Base-by-base conservation (phyloP, 768 basidiomycete genomes). In the Baorangia bicolor region DNA sequence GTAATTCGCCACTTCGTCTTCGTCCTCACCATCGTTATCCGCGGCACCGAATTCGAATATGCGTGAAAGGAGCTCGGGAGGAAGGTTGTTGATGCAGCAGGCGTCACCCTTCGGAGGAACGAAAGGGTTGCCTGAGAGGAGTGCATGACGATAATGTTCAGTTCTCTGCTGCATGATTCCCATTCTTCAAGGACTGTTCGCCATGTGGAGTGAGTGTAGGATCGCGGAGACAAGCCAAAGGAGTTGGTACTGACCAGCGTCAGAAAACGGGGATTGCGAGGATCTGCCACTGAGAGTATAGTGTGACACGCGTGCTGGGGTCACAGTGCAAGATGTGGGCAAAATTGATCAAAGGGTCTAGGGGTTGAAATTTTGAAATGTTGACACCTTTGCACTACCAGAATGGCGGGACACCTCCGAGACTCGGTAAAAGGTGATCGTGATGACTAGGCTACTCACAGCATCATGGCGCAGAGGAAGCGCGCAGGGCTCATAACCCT, bases 41-140 rank as follows among this genome's bases (percentile, higher is more conserved):
- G 73, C 65, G 47, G 75, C 73, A 5, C 84, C 84, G 11, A 78
- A 58, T 12, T 75, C 67, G 60, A 85, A 86, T 53, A 86, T 80
- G 56, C 79, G 75, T 1, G 77, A 80, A 7, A 86, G 75, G 25
- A 86, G 71, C 61, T 86, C 84, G 18, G 77, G 77, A 2, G 84
- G 83, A 16, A 85, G 75, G 35, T 73, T 68, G 52, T 84, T 80
- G 33, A 85, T 74, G 1, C 76, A 80, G 57, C 82, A 84, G 47
- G 53, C 33, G 27, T 51, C 56, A 2, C 75, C 73, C 23, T 66
- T 67, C 0, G 81, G 81, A 12, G 82, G 78, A 27, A 76, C 64
- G 53, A 73, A 82, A 1, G 78, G 82, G 53, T 82, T 82, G 61
- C 81, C 76, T 28, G 62, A 57, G 33, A 79, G 73, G 11, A 66